phyloP scores from a whole-genome alignment of 306 rosid species.

The Vachellia collinsii region DNA sequence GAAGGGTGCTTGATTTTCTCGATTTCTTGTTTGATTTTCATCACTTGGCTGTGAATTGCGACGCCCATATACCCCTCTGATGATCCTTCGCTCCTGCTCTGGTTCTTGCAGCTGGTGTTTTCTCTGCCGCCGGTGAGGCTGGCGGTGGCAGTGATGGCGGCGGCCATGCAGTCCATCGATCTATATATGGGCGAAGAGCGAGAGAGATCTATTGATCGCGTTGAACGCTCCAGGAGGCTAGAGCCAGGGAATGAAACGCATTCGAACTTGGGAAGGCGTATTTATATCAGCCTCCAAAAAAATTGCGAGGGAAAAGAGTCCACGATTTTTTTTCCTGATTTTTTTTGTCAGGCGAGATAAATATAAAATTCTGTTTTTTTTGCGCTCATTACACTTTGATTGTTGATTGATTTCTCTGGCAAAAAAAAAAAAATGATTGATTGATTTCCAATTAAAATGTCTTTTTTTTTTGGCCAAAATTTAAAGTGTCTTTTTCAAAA shows the following conservation, averaged over 20 bases:
- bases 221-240: not conserved
- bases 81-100: slow-evolving; percentile 20
- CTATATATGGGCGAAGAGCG: not conserved
- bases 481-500: not conserved
- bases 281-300: not conserved
- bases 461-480: too few relatives aligned
- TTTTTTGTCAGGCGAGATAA: not conserved
- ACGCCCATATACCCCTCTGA: slow-evolving; percentile 24
- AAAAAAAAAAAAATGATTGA: too few relatives aligned
- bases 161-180: slow-evolving; percentile 23
- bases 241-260: not conserved
- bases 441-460: not conserved
- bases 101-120: not conserved
- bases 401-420: not conserved
- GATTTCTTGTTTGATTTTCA: slow-evolving; percentile 71
- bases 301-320: not conserved
- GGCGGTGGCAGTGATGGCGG: not conserved
- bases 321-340: not conserved
- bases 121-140: not conserved
- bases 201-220: not conserved
- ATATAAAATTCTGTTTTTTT: not conserved
- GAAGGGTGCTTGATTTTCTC: slow-evolving; percentile 77
- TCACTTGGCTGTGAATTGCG: slow-evolving; percentile 77
- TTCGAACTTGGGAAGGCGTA: not conserved
- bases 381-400: not conserved